Evolutionary conservation across 2,329 filamentous ascomycete genomes (phyloP).

Genomic region (Colletotrichum echinochloae): DNA sequence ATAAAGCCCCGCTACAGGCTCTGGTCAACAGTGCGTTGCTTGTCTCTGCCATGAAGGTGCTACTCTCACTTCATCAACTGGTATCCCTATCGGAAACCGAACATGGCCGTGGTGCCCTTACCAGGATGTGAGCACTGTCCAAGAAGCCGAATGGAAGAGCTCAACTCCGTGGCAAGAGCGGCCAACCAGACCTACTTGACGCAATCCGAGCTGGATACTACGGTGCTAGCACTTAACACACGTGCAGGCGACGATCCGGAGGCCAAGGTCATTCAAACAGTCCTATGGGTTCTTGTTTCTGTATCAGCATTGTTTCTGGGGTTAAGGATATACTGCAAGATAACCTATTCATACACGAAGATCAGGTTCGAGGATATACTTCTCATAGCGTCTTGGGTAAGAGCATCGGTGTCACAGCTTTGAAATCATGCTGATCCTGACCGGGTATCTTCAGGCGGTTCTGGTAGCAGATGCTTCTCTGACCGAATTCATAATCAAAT

Average conservation of each 20-base stretch:
- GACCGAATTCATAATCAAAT: slow-evolving; percentile 39
- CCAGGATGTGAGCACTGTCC: slow-evolving; percentile 26
- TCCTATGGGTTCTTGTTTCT: slow-evolving; percentile 42
- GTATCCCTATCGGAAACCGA: slow-evolving; percentile 17
- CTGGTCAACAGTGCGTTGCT: not conserved
- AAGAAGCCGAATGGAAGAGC: slow-evolving; percentile 12
- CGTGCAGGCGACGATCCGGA: slow-evolving; percentile 24
- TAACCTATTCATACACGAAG: slow-evolving; percentile 41
- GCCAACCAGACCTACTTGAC: slow-evolving; percentile 12
- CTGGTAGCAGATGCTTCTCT: slow-evolving; percentile 30
- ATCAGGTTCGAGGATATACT: slow-evolving; percentile 47
- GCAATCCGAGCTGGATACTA: slow-evolving; percentile 18
- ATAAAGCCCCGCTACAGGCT: slow-evolving; percentile 3
- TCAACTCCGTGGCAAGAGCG: slow-evolving; percentile 16
- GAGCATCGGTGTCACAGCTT: not conserved
- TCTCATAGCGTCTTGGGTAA: slow-evolving; percentile 44
- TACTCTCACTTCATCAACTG: slow-evolving; percentile 13
- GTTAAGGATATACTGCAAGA: slow-evolving; percentile 45
- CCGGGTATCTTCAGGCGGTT: not conserved
- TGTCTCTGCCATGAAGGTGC: slow-evolving; percentile 7
- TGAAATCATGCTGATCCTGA: not conserved
- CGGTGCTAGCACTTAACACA: slow-evolving; percentile 18
- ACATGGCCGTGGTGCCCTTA: slow-evolving; percentile 34
- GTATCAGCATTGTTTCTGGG: slow-evolving; percentile 43
- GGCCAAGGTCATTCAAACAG: slow-evolving; percentile 26